Base-by-base conservation (phyloP, 2,329 filamentous ascomycete species). In the Byssochlamys sp. region DNA sequence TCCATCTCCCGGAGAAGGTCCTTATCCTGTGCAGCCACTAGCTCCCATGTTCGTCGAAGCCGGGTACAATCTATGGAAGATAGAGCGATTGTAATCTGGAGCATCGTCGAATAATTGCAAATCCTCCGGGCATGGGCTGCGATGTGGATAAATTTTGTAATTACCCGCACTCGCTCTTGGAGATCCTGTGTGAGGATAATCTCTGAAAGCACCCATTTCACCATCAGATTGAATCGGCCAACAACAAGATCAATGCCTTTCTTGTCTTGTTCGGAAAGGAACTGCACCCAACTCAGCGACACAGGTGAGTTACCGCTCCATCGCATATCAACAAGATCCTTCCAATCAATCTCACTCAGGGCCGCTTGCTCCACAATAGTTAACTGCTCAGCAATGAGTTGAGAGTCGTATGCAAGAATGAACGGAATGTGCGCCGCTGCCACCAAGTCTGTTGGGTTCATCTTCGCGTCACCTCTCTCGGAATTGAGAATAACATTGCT, bases 331-430 rank as follows among this genome's bases (percentile, higher is more conserved):
- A 87, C 82, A 29, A 87, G 71, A 61, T 86, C 84, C 63, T 81
- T 82, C 84, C 84, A 87, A 64, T 86, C 83, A 56, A 87, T 80
- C 63, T 86, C 84, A 59, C 83, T 83, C 27, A 87, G 69, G 1
- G 84, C 84, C 55, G 84, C 84, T 69, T 85, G 84, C 65, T 87
- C 84, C 50, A 87, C 79, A 59, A 87, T 73, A 1, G 83, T 86
- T 58, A 87, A 77, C 65, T 87, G 84, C 65, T 86, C 79, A 1
- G 84, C 83, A 55, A 87, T 75, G 3, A 79, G 67, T 58, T 82
- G 78, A 1, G 84, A 84, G 63, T 84, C 81, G 58, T 81, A 84
- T 0, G 82, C 81, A n/a, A 87, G 74, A 28, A 86, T 73, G 64
- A 86, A 87, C 0, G 84, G 83, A 25, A 85, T 71, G 67, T 87